Percentiles rank a stretch among this genome's conserved stretches.
phyloP scores from a whole-genome alignment of 345 rosid genomes.

The Toxicodendron radicans region DNA sequence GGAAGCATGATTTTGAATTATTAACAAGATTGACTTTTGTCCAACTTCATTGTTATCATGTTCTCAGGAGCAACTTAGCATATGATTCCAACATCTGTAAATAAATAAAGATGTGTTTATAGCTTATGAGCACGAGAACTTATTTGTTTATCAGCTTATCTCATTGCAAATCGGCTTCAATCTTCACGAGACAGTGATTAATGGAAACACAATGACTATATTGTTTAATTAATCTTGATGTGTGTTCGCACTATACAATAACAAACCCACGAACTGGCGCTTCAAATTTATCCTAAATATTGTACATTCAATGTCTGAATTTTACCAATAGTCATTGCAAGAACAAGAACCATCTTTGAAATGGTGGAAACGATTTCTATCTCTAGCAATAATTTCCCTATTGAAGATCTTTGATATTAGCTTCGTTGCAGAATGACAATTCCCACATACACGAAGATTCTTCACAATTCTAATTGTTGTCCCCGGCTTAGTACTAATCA shows the following conservation, averaged over 20 bases:
- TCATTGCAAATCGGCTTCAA: not conserved
- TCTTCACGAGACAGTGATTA: not conserved
- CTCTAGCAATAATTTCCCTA: slow-evolving; percentile 78
- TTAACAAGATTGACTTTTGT: slow-evolving; percentile 1
- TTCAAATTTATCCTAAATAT: not conserved
- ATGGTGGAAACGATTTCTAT: slow-evolving; percentile 79
- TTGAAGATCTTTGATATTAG: slow-evolving; percentile 68
- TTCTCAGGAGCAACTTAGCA: not conserved
- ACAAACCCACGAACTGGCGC: not conserved
- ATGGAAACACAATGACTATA: not conserved
- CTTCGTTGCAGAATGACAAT: slow-evolving; percentile 75
- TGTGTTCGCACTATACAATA: not conserved
- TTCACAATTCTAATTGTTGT: slow-evolving; percentile 73
- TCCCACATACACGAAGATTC: slow-evolving; percentile 77
- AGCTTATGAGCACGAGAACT: not conserved
- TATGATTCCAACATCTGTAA: slow-evolving; percentile 17
- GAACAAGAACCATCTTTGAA: slow-evolving; percentile 74
- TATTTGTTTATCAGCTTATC: not conserved
- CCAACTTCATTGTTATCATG: not conserved
- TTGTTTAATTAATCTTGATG: not conserved
- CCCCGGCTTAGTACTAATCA: slow-evolving; percentile 73
- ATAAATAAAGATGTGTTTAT: slow-evolving; percentile 26
- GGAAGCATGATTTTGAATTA: slow-evolving; percentile 22
- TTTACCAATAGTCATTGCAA: slow-evolving; percentile 74
- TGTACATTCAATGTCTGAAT: not conserved